phyloP scores from a whole-genome alignment of 2,329 filamentous ascomycete genomes.

The Metarhizium humberi region DNA sequence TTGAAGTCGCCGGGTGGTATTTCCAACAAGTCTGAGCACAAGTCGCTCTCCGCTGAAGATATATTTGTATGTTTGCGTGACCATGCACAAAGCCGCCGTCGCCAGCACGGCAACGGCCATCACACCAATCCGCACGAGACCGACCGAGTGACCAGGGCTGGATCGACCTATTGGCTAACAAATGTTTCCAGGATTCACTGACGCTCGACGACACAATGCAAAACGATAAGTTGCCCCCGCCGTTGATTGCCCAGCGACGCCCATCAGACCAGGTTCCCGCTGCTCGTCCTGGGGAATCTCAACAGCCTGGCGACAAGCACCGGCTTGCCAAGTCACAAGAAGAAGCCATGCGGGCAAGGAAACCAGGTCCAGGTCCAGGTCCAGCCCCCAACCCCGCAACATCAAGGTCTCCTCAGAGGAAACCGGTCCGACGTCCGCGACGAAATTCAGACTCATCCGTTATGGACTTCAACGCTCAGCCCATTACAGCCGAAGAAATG shows the following conservation, averaged over 20 bases:
- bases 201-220: constrained; percentile 51
- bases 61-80: constrained; percentile 58
- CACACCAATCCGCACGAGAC: neutral
- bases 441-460: constrained; percentile 76
- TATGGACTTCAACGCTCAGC: constrained; percentile 46
- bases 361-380: constrained; percentile 24
- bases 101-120: neutral
- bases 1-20: constrained; percentile 38
- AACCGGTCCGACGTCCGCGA: constrained; percentile 39
- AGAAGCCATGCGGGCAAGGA: constrained; percentile 46
- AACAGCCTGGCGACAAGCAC: constrained; percentile 34
- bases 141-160: neutral
- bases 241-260: constrained; percentile 29
- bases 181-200: constrained; percentile 50
- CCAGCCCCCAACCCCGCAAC: constrained; percentile 19
- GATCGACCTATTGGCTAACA: neutral
- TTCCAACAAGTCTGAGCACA: constrained; percentile 36
- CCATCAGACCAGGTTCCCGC: constrained; percentile 17
- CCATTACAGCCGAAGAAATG: constrained; percentile 45
- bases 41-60: constrained; percentile 52
- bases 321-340: constrained; percentile 59
- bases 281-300: constrained; percentile 30
- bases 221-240: constrained; percentile 23
- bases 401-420: constrained; percentile 30
- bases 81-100: neutral